Base-by-base conservation (phyloP, 148 eudicot genomes). In the Rhododendron ferrugineum region DNA sequence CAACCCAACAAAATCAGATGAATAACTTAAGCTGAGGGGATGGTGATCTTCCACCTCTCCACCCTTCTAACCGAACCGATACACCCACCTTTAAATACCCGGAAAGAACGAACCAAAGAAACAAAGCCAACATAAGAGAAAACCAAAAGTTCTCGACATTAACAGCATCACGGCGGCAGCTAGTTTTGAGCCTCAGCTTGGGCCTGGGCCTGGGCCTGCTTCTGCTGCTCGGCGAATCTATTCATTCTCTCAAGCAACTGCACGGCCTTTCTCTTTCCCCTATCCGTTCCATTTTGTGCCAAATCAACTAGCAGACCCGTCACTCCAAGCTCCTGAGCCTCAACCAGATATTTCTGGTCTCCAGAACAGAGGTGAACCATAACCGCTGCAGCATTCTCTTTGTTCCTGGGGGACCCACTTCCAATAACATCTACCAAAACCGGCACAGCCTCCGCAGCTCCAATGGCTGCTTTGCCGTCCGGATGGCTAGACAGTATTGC, bases 341-440 rank as follows among this genome's bases (percentile, higher is more conserved):
- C 90, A 20, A 85, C 88, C 30, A 96, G 84, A 89, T 91, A 87
- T 79, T 87, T 88, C 26, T 89, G 92, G 85, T 95, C 98, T 23
- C 96, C 93, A 6, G 95, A 89, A 81, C 95, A 96, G 60, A 97
- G 98, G 86, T 95, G 98, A 85, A 93, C 93, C 88, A 97, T 81
- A 88, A 97, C 93, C 1, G 98, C 99, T 37, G 98, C 98, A 0
- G 98, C 93, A 86, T 95, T 97, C 86, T 97, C 99, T 85, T 92
- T 95, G 87, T 97, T 97, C 90, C 99, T 92, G 7, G 98, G 98
- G 30, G 98, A 97, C 8, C 99, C 99, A 64, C 83, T 93, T 22
- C 89, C 90, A 32, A 95, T 93, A 50, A 97, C 92, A 34, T 95
- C 93, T 16, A 97, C 98, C 87, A 95, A 88, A 60, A 92, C 94